A percentile compares a stretch with the other conserved stretches of the same genome.
Evolutionary conservation across 1,284 basidiomycete species (phyloP).

Genomic region (Apiotrichum montevideense): DNA sequence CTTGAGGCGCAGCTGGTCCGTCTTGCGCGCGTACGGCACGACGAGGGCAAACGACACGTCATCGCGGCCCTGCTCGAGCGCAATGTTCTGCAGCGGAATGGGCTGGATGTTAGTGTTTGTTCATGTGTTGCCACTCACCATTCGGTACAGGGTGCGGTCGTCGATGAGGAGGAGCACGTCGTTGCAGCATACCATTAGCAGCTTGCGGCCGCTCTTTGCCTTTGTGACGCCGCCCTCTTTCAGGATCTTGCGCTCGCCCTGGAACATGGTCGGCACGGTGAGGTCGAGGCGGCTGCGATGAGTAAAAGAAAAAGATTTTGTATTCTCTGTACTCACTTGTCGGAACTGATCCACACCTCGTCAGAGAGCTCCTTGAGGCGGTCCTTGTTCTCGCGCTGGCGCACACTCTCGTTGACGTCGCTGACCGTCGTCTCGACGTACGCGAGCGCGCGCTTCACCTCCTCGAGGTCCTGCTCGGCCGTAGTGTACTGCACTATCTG

Average conservation of each 20-base stretch:
- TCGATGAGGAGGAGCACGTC: conserved; percentile 76
- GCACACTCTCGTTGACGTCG: conserved; percentile 81
- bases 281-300: conserved; percentile 67
- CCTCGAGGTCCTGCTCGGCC: conserved; percentile 51
- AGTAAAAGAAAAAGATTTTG: conserved; percentile 49
- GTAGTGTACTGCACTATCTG: conserved; percentile 77
- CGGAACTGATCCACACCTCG: conserved; percentile 71
- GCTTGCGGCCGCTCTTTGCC: conserved; percentile 71
- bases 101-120: conserved; percentile 58
- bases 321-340: conserved; percentile 78
- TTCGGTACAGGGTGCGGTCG: conserved; percentile 65
- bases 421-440: conserved; percentile 67
- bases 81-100: conserved; percentile 42
- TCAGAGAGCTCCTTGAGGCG: conserved; percentile 66
- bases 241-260: conserved; percentile 67
- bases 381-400: conserved; percentile 72
- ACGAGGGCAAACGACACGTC: conserved; percentile 59
- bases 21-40: neutral
- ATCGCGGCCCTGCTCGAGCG: conserved; percentile 49
- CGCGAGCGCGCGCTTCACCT: conserved; percentile 56
- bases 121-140: conserved; percentile 55
- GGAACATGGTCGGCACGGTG: conserved; percentile 75
- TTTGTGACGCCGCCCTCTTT: conserved; percentile 75
- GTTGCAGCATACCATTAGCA: conserved; percentile 70
- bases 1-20: conserved; percentile 10